Evolutionary conservation across 257 asterid genomes (phyloP).

Genomic region (Solanum chaucha): DNA sequence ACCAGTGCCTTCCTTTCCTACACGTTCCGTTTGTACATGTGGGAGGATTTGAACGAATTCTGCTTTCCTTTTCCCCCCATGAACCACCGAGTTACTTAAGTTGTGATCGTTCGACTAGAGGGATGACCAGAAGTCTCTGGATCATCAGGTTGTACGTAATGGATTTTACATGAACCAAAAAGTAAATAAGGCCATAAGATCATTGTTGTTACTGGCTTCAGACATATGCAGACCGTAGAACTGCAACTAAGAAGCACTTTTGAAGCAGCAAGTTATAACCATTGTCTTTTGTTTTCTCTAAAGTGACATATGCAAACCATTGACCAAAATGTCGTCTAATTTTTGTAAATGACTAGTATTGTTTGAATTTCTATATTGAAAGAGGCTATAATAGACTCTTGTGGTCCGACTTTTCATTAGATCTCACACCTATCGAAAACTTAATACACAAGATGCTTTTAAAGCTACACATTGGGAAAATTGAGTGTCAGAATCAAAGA

Average conservation of each 20-base stretch:
- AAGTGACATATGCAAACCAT: not conserved
- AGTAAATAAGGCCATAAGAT: not conserved
- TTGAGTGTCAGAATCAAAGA: not conserved
- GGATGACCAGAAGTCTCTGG: not conserved
- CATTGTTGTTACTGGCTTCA: not conserved
- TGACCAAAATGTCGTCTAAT: not conserved
- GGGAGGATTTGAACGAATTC: not conserved
- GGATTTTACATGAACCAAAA: not conserved
- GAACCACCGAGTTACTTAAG: not conserved
- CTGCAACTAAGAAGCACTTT: not conserved
- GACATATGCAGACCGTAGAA: not conserved
- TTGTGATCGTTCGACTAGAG: not conserved
- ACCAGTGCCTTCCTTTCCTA: not conserved
- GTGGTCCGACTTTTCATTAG: fast-evolving
- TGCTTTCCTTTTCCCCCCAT: not conserved
- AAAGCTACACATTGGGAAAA: not conserved
- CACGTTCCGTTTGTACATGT: not conserved
- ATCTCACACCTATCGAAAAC: fast-evolving
- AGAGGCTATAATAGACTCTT: not conserved
- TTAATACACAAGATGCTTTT: not conserved
- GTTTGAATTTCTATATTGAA: not conserved
- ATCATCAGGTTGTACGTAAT: not conserved
- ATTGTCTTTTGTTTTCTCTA: not conserved
- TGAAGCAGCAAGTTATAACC: not conserved
- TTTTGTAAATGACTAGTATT: not conserved